These are phyloP conservation scores for Ophiorrhiza pumila DNA, from an alignment of 257 asterid species.

Conservation along the genomic window DNA sequence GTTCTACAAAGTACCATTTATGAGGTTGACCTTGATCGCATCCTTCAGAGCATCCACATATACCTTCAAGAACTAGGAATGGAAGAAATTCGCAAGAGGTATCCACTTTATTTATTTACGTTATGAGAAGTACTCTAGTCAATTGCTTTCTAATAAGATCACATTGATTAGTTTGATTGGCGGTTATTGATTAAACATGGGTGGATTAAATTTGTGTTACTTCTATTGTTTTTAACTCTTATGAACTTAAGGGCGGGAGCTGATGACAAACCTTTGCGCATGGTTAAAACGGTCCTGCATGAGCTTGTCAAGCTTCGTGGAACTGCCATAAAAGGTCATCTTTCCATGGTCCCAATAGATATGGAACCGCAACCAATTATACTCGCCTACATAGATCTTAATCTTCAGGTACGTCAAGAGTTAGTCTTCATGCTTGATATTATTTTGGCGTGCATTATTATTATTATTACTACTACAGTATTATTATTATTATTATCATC, in stretches of 20 bases:
- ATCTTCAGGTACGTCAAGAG: slow-evolving; percentile 68
- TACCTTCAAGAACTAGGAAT: slow-evolving; percentile 94
- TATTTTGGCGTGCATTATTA: not conserved
- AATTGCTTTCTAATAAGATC: slow-evolving; percentile 8
- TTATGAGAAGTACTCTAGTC: not conserved
- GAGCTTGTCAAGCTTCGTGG: slow-evolving; percentile 99
- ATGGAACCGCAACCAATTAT: slow-evolving; percentile 95
- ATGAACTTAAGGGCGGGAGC: slow-evolving; percentile 84
- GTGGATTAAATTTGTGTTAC: slow-evolving; percentile 11
- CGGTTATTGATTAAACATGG: not conserved
- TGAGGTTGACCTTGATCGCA: slow-evolving; percentile 91
- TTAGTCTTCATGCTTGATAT: not conserved
- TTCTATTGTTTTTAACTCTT: slow-evolving; percentile 1
- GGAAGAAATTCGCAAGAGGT: slow-evolving; percentile 98
- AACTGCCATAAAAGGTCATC: slow-evolving; percentile 98
- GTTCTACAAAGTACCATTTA: slow-evolving; percentile 91
- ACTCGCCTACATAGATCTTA: slow-evolving; percentile 97
- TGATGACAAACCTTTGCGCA: slow-evolving; percentile 96
- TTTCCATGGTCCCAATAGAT: slow-evolving; percentile 96
- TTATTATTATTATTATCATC: not conserved
- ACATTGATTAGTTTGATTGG: not conserved
- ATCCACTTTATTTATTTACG: slow-evolving; percentile 12
- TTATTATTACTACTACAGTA: not conserved
- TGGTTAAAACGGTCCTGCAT: slow-evolving; percentile 98
- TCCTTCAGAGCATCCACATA: slow-evolving; percentile 93